Conservation (phyloP, 2,329 filamentous ascomycete species). For the Pseudocercospora crystallina region DNA sequence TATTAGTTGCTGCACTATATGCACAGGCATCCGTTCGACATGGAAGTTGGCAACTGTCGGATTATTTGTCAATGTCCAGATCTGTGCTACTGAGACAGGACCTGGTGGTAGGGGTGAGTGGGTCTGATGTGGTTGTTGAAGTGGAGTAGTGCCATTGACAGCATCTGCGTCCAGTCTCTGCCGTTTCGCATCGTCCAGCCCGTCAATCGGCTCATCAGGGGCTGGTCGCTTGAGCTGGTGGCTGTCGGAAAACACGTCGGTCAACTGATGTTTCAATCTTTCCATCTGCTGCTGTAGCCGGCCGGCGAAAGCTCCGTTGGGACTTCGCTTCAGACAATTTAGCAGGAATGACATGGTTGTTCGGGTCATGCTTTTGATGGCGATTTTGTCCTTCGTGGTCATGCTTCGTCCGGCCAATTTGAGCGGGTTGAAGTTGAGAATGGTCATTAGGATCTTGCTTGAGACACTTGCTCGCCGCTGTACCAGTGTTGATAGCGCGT, state of each 20-base stretch:
- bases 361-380: slow-evolving; percentile 91
- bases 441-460: slow-evolving; percentile 79
- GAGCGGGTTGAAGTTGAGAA: slow-evolving; percentile 89
- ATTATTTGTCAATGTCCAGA: slow-evolving; percentile 83
- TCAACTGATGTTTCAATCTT: slow-evolving; percentile 72
- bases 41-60: slow-evolving; percentile 75
- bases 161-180: slow-evolving; percentile 65
- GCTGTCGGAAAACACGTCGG: slow-evolving; percentile 76
- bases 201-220: slow-evolving; percentile 68
- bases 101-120: slow-evolving; percentile 73
- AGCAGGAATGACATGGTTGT: slow-evolving; percentile 81
- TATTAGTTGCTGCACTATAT: slow-evolving; percentile 77
- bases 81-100: slow-evolving; percentile 73
- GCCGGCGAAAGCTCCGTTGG: slow-evolving; percentile 68
- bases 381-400: slow-evolving; percentile 69
- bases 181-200: slow-evolving; percentile 75
- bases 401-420: slow-evolving; percentile 59
- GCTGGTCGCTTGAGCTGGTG: slow-evolving; percentile 68
- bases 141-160: slow-evolving; percentile 24
- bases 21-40: slow-evolving; percentile 72
- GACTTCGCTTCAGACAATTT: slow-evolving; percentile 81
- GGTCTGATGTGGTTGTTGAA: slow-evolving; percentile 39
- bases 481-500: slow-evolving; percentile 79
- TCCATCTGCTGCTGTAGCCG: slow-evolving; percentile 88
- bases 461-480: slow-evolving; percentile 77